phyloP scores from a whole-genome alignment of 345 rosid species.

The Citrus mangshanensis region DNA sequence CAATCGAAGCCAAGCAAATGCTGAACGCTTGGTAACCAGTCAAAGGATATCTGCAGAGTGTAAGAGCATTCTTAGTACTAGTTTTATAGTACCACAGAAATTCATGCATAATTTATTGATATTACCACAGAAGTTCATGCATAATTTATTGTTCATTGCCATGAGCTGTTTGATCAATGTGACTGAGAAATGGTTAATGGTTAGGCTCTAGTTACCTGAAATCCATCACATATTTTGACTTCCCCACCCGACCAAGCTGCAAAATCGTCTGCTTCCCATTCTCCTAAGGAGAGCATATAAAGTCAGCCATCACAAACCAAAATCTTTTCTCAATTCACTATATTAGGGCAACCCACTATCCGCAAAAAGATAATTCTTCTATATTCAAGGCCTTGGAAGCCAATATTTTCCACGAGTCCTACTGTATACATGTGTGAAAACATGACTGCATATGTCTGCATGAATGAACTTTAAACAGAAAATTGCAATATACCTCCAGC shows the following conservation, averaged over 20 bases:
- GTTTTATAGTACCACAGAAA: too few species aligned
- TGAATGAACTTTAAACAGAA: neutral
- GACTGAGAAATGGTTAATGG: neutral
- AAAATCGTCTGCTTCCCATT: constrained; percentile 69
- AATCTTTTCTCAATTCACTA: neutral
- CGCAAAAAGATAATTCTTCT: neutral
- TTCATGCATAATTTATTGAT: too few species aligned
- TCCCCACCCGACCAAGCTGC: constrained; percentile 86
- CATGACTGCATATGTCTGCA: neutral
- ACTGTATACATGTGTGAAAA: too few species aligned
- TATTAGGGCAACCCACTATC: neutral
- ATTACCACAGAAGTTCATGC: neutral
- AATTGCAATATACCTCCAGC: constrained; percentile 44
- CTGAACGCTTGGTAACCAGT: constrained; percentile 85
- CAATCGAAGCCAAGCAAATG: constrained; percentile 88
- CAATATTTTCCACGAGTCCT: neutral
- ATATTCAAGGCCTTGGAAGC: neutral
- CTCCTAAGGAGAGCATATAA: constrained; percentile 30
- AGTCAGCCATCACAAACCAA: neutral
- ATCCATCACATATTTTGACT: constrained; percentile 67
- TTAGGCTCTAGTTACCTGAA: constrained; percentile 54
- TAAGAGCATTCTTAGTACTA: neutral
- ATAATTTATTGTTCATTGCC: neutral
- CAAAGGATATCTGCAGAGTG: constrained; percentile 65
- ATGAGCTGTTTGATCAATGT: neutral